These are phyloP conservation scores for Exophiala mesophila DNA, from an alignment of 2,329 filamentous ascomycete genomes.

Conservation along the genomic window DNA sequence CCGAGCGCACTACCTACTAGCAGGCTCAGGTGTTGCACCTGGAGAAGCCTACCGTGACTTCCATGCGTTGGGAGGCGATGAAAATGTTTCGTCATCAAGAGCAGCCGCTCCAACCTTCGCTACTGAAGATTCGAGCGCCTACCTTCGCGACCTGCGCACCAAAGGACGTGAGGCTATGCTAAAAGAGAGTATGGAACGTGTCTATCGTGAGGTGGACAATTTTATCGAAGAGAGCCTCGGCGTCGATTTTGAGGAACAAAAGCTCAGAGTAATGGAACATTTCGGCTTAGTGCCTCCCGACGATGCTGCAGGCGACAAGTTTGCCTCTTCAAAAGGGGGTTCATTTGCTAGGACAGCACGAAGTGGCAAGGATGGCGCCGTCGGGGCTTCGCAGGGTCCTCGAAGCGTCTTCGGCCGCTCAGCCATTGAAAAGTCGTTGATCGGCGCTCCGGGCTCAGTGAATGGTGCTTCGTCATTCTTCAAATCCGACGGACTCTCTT, in stretches of 20 bases:
- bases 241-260: conserved; percentile 92
- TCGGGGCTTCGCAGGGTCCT: conserved; percentile 5
- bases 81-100: conserved; percentile 7
- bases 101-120: conserved; percentile 15
- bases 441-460: conserved; percentile 66
- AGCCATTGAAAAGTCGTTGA: conserved; percentile 74
- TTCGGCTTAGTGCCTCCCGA: conserved; percentile 70
- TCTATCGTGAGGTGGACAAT: conserved; percentile 83
- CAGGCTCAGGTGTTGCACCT: conserved; percentile 87
- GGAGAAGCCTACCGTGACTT: conserved; percentile 81
- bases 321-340: conserved; percentile 33
- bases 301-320: conserved; percentile 37
- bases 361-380: conserved; percentile 6
- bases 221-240: conserved; percentile 94
- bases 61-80: conserved; percentile 69
- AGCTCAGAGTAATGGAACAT: conserved; percentile 89
- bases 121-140: conserved; percentile 36
- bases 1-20: conserved; percentile 79
- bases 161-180: conserved; percentile 91
- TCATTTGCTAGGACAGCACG: conserved; percentile 44
- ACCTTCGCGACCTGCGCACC: conserved; percentile 78
- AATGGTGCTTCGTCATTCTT: conserved; percentile 62
- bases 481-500: conserved; percentile 52
- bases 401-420: conserved; percentile 64
- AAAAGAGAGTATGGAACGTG: conserved; percentile 81